Evolutionary conservation across 202 grass and related monocot genomes (phyloP).

Genomic region (Carex arenaria): DNA sequence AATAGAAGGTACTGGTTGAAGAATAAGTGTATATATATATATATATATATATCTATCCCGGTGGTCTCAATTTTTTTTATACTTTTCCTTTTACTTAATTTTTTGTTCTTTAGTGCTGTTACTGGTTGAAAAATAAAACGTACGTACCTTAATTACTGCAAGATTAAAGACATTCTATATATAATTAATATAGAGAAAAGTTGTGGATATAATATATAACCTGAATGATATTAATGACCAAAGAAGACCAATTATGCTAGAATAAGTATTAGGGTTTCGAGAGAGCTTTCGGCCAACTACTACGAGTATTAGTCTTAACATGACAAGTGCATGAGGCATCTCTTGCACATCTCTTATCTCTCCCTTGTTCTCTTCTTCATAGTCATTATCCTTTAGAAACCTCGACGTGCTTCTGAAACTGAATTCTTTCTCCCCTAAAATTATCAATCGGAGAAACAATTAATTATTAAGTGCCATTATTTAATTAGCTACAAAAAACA

Average conservation of each 20-base stretch:
- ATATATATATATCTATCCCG: too few relatives aligned
- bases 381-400: constrained; percentile 7
- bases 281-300: constrained; percentile 34
- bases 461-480: neutral
- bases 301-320: constrained; percentile 29
- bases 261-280: constrained; percentile 41
- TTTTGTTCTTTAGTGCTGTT: too few relatives aligned
- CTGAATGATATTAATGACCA: constrained; percentile 42
- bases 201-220: neutral
- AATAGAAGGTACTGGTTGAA: too few relatives aligned
- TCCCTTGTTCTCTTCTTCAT: constrained; percentile 14
- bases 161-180: neutral
- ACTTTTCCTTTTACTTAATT: too few relatives aligned
- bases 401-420: constrained; percentile 36
- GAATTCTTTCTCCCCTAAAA: constrained; percentile 27
- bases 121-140: too few relatives aligned
- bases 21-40: too few relatives aligned
- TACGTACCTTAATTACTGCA: neutral
- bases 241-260: constrained; percentile 35
- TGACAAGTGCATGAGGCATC: constrained; percentile 31
- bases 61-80: too few relatives aligned
- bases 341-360: neutral
- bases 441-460: neutral
- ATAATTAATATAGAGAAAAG: too few relatives aligned
- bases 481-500: neutral